phyloP scores from a whole-genome alignment of 257 asterid genomes.

The Ophiorrhiza pumila region DNA sequence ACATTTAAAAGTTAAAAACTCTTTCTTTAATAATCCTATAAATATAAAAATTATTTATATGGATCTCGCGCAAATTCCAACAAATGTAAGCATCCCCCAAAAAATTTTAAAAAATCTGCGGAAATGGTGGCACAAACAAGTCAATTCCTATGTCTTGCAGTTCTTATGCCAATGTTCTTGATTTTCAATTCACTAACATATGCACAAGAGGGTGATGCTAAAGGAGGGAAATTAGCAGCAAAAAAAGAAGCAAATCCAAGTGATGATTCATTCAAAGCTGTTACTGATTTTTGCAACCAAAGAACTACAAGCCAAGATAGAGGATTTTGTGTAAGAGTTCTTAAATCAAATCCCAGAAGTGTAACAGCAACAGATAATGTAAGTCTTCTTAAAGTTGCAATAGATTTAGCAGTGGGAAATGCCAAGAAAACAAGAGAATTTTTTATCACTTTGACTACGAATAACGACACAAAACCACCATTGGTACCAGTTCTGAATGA shows the following conservation, averaged over 20 bases:
- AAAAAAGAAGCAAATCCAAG: background rate
- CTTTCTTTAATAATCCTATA: background rate
- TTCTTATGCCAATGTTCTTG: background rate
- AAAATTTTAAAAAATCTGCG: background rate
- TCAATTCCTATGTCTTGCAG: background rate
- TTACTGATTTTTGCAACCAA: conserved; percentile 7
- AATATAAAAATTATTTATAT: background rate
- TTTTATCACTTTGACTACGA: background rate
- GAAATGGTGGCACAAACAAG: conserved; percentile 10
- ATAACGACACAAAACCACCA: background rate
- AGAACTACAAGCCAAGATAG: conserved; percentile 12
- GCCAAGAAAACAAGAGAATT: conserved; percentile 11
- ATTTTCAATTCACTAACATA: background rate
- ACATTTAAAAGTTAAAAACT: background rate
- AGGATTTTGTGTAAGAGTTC: conserved; percentile 4
- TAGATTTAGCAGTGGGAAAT: conserved; percentile 16
- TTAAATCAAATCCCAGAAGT: conserved; percentile 12
- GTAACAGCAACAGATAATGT: conserved; percentile 4
- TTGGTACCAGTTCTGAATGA: conserved; percentile 2
- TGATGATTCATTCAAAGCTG: background rate
- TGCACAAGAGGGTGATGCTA: background rate
- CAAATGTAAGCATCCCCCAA: background rate
- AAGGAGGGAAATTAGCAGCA: background rate
- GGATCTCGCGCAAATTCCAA: background rate
- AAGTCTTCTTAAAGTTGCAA: conserved; percentile 9